A percentile compares a stretch with the other conserved stretches of the same genome.
Conservation (phyloP, 116 monocot genomes). For the Papilionanthe hybrid region DNA sequence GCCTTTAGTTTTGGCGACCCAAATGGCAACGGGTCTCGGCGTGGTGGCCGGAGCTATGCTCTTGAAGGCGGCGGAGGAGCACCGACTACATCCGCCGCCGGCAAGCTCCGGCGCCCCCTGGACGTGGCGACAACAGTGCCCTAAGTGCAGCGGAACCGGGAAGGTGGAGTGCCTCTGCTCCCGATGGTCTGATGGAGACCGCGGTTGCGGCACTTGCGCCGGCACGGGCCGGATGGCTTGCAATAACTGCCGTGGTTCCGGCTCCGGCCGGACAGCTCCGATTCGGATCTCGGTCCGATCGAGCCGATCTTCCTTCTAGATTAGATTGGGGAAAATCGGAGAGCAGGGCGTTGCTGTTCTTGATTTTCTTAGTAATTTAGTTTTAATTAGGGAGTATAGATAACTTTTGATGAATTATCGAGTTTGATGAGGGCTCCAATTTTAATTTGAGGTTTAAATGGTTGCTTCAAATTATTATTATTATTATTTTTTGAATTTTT, state of each 20-base stretch:
- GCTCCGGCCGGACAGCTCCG: constrained; percentile 71
- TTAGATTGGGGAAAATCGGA: no score
- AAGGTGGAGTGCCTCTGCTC: constrained; percentile 69
- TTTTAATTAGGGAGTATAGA: no score
- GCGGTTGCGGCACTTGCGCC: constrained; percentile 74
- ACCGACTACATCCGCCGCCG: constrained; percentile 21
- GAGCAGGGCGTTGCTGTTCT: no score
- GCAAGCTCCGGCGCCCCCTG: constrained; percentile 21
- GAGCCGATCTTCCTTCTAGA: background rate
- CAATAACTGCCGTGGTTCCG: constrained; percentile 72
- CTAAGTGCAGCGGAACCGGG: constrained; percentile 76
- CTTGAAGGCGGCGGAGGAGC: constrained; percentile 49
- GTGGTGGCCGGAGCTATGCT: constrained; percentile 72
- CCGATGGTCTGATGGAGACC: constrained; percentile 88
- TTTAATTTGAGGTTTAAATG: no score
- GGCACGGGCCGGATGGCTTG: constrained; percentile 79
- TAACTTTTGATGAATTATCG: no score
- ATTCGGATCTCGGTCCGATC: constrained; percentile 35
- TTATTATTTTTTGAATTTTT: no score
- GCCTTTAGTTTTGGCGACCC: constrained; percentile 62
- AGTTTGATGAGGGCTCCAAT: no score
- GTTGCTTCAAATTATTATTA: no score
- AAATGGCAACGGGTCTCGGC: constrained; percentile 60
- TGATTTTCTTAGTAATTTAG: no score
- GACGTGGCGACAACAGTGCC: constrained; percentile 36